Evolutionary conservation across 805 yeast genomes (phyloP).

Genomic region (Metschnikowia borealis): DNA sequence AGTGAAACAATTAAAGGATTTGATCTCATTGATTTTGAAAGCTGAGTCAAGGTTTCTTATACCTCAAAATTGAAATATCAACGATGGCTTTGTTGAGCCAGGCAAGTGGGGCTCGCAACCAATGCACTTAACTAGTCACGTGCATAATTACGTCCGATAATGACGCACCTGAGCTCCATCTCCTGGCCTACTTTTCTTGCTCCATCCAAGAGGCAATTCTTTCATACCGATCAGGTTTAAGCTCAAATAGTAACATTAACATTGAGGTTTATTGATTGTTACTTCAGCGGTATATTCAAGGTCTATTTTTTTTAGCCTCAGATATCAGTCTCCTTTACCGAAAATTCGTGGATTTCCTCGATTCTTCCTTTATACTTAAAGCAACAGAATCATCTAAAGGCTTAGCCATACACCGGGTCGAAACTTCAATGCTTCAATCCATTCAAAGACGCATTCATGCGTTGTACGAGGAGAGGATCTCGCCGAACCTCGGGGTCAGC

Average conservation of each 20-base stretch:
- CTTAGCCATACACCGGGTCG: too few relatives aligned
- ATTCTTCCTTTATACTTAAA: not conserved
- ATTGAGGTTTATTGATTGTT: not conserved
- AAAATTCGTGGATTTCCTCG: not conserved
- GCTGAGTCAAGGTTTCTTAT: too few relatives aligned
- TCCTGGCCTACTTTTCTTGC: not conserved
- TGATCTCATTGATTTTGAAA: too few relatives aligned
- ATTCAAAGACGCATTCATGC: not conserved
- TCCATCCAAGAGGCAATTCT: not conserved
- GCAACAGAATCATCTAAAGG: not conserved
- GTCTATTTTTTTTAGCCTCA: not conserved
- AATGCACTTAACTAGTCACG: not conserved
- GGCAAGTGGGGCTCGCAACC: not conserved
- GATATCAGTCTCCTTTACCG: not conserved
- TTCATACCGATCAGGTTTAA: not conserved
- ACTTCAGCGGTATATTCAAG: too few relatives aligned
- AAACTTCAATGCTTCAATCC: not conserved
- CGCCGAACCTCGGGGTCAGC: slow-evolving; percentile 45
- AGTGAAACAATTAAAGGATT: not conserved
- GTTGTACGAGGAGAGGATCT: slow-evolving; percentile 7
- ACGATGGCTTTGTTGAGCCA: not conserved
- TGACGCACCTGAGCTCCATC: not conserved
- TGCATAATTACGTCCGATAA: not conserved
- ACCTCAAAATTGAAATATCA: too few relatives aligned
- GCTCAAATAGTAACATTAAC: not conserved